Base-by-base conservation (phyloP, 1,139 yeast species). In the Citeromyces siamensis region DNA sequence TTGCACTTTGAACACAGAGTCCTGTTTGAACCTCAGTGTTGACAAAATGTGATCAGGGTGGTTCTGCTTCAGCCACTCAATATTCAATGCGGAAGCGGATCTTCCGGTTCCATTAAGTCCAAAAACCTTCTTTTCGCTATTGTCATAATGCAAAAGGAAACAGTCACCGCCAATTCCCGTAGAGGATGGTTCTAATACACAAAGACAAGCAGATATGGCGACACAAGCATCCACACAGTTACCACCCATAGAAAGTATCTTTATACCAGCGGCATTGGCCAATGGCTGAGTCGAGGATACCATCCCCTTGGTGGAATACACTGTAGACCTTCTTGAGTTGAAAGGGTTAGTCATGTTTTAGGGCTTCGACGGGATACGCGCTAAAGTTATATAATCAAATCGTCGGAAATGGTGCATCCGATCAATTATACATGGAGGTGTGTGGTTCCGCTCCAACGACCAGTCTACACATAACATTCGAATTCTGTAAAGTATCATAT, bases 81-180 rank as follows among this genome's bases (percentile, higher is more conserved):
- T 56, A 2, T 66, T 58, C 10, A 76, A 47, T 10, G 60, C 57
- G 19, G 63, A 52, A 2, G 90, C 81, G 2, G 88, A 64, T 40
- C 83, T 65, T 6, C 94, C 94, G 31, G 84, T 73, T 4, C 90
- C 94, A 52, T 82, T 83, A 45, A 83, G 49, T 0, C 90, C 94
- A 40, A 62, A 58, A 1, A 80, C 82, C 40, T 62, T 58, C 39
- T 66, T 63, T 18, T 68, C 60, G 26, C 56, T 47, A 27, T 66
- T 65, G 33, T 72, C 66, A 54, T 76, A 78, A 50, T 64, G 76
- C 36, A 82, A 58, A 2, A 77, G 72, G 59, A 81, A 83, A 42
- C 83, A 77, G 51, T 83, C 94, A 22, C 94, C 94, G 3, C 94
- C 94, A 39, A 82, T 68, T 10, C 93, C 93, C 1, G 90, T 82